Base-by-base conservation (phyloP, 441 rosid species). In the Mallotus japonicus region DNA sequence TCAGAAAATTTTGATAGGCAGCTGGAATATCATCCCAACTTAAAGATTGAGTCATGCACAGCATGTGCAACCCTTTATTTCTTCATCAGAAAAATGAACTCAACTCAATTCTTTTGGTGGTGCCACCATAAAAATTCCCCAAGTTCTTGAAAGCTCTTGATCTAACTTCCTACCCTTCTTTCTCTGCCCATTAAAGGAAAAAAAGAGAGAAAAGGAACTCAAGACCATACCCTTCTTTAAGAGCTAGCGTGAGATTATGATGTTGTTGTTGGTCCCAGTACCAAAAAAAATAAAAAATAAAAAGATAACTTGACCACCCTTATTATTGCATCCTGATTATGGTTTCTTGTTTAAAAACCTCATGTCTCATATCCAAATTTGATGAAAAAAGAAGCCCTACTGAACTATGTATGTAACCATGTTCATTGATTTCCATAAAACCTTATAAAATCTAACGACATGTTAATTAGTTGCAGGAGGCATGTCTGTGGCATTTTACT, bases 31-130 rank as follows among this genome's bases (percentile, higher is more conserved):
- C 2, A 37, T 37, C 40, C 62, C 71, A 70, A 54, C 32, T 65
- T 9, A 61, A 34, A 15, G 8, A 20, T n/a, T 2, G 34, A 12
- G 16, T 72, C 76, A 69, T 67, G 77, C 49, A 55, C 32, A 47
- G 65, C 70, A 70, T 44, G 77, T 76, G 83, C 75, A 73, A 60
- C 50, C 70, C 72, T 8, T 50, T 70, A 65, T 79, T 72, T 22
- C 49, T 24, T 70, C 16, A 24, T 11, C 65, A 49, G 73, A 60
- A 56, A 10, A 65, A 32, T 15, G 44, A 76, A 78, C 49, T 64
- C 73, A 59, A 65, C 75, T 65, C 75, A 34, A 34, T 61, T 61
- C 50, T 20, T 50, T 12, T 47, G 62, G 62, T 53, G 68, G 54
- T 55, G 76, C 50, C 62, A 50, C 62, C 62, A 6, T 62, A 0